A percentile compares a stretch with the other conserved stretches of the same genome.
Evolutionary conservation across 2,329 filamentous ascomycete species (phyloP).

Genomic region (Colletotrichum chrysophilum): DNA sequence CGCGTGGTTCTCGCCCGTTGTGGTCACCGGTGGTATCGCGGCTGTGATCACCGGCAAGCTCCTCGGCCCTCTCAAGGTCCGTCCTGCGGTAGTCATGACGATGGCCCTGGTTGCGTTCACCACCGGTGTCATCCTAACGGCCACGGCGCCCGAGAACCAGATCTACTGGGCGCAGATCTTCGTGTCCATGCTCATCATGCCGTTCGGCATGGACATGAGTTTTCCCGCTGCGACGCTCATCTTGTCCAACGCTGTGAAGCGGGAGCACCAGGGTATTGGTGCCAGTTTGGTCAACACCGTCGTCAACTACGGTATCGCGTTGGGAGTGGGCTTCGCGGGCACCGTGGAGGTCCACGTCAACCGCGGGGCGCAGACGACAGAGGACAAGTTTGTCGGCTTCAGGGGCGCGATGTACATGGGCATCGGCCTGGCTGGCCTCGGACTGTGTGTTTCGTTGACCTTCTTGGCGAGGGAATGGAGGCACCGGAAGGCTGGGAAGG

Average conservation of each 20-base stretch:
- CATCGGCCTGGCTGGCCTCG: constrained; percentile 35
- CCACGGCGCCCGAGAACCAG: constrained; percentile 56
- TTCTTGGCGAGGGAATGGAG: constrained; percentile 19
- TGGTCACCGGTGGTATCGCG: constrained; percentile 48
- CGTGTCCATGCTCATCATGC: constrained; percentile 60
- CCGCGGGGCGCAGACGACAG: constrained; percentile 14
- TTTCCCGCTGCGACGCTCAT: constrained; percentile 68
- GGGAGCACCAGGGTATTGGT: constrained; percentile 51
- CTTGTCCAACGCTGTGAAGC: constrained; percentile 56
- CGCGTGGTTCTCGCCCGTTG: constrained; percentile 50
- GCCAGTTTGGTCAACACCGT: constrained; percentile 66
- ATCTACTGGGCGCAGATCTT: constrained; percentile 71
- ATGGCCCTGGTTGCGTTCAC: constrained; percentile 49
- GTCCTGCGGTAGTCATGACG: constrained; percentile 46
- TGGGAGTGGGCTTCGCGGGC: constrained; percentile 70
- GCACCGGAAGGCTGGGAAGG: background rate
- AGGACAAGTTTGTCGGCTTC: constrained; percentile 37
- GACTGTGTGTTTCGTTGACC: background rate
- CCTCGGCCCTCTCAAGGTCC: constrained; percentile 39
- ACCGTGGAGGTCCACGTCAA: constrained; percentile 58
- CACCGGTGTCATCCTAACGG: constrained; percentile 45
- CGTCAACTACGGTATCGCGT: constrained; percentile 72
- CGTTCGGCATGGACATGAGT: constrained; percentile 71
- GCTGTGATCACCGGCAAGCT: constrained; percentile 48
- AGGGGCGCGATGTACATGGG: constrained; percentile 46